Conservation (phyloP, 2,329 filamentous ascomycete species). For the Colletotrichum phormii region DNA sequence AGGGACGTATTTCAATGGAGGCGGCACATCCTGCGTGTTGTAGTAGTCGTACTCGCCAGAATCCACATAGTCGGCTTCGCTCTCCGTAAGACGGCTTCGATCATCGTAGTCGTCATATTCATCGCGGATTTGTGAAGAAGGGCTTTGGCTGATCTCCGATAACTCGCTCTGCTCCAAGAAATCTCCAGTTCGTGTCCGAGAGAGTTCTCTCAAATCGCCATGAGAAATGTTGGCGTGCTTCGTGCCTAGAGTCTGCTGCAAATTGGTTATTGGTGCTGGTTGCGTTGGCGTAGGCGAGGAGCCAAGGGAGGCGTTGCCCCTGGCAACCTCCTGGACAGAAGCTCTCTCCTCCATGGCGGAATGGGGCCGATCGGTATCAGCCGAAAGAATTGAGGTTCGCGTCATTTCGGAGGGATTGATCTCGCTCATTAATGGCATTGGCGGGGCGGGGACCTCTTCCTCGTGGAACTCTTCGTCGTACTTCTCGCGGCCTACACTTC, state of each 20-base stretch:
- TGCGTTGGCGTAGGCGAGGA: constrained; percentile 73
- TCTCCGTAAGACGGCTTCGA: constrained; percentile 5
- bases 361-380: constrained; percentile 78
- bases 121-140: constrained; percentile 46
- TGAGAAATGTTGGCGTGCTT: constrained; percentile 74
- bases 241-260: constrained; percentile 73
- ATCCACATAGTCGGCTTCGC: constrained; percentile 53
- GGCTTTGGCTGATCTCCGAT: constrained; percentile 54
- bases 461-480: constrained; percentile 64
- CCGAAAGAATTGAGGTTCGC: constrained; percentile 86
- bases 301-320: constrained; percentile 67
- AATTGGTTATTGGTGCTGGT: constrained; percentile 55
- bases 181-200: constrained; percentile 49
- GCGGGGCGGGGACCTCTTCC: constrained; percentile 71
- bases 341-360: constrained; percentile 74
- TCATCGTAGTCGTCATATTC: constrained; percentile 55
- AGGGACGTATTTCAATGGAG: constrained; percentile 73
- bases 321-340: constrained; percentile 72
- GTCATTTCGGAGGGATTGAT: constrained; percentile 89
- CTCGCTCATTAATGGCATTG: constrained; percentile 90
- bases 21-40: constrained; percentile 71
- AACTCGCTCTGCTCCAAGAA: constrained; percentile 54
- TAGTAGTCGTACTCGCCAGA: constrained; percentile 60
- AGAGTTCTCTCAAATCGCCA: constrained; percentile 67
- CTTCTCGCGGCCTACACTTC: constrained; percentile 57